Evolutionary conservation across 306 rosid species (phyloP), one percentile per base, ranked within the genome.

Genomic region (Citrullus colocynthis): DNA sequence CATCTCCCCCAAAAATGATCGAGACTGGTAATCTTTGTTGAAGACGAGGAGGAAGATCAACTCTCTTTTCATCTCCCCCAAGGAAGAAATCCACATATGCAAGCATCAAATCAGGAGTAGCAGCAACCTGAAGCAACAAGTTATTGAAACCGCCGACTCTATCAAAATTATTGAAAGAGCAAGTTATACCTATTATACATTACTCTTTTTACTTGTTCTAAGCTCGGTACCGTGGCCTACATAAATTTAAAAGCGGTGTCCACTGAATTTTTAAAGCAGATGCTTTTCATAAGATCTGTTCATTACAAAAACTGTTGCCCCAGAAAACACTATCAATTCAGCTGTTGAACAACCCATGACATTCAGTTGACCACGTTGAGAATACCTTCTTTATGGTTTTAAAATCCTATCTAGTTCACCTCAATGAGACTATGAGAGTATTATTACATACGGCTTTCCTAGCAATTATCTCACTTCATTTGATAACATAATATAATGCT

Each of bases 31-130:
- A 87, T 86, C 97, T 83, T 83, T 90, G 93, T 84, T 79, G 91
- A 82, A 92, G 96, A 71, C 74, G 86, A 70, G 91, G 94, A 80
- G 96, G 91, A 84, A 91, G 90, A 82, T 88, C 96, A 56, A 87
- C 66, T 87, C 90, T 89, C 84, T 94, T 94, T 86, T 94, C 98
- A 87, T 94, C 98, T 79, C 98, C 98, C 16, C 98, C 97, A 36
- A 94, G 93, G 88, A 88, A 91, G 85, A 94, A 90, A 88, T 94
- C 98, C 84, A 91, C 76, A 82, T 91, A 94, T 36, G 92, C 98
- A 88, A 94, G 93, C 91, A 94, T 86, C 73, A 94, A 83, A 88
- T 94, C 98, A 73, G 94, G 77, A 80, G 93, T 85, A 82, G 98
- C 97, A 77, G 93, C 91, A 39, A 94, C 96, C 98, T 93, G 90